These are phyloP conservation scores for Ceratocystiopsis minuta DNA, from an alignment of 2,329 filamentous ascomycete genomes.

Conservation along the genomic window DNA sequence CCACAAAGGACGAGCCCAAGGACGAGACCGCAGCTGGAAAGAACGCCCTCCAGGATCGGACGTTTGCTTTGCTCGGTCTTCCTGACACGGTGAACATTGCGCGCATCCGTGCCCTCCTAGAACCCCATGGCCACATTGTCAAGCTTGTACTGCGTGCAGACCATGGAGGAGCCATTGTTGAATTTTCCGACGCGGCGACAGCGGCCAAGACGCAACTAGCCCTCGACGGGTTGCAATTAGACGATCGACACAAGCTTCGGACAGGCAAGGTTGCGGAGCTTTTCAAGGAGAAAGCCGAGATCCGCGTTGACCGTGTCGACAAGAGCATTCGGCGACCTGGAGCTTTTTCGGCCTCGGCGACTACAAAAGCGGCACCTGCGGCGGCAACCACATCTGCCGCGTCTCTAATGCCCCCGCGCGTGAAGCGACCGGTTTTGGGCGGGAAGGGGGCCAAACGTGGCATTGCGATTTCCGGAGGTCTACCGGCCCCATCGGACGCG, in stretches of 20 bases:
- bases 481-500: constrained; percentile 10
- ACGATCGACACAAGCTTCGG: constrained; percentile 29
- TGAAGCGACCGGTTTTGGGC: constrained; percentile 26
- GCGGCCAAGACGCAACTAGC: constrained; percentile 54
- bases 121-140: constrained; percentile 46
- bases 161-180: constrained; percentile 71
- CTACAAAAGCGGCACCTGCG: constrained; percentile 12
- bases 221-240: constrained; percentile 37
- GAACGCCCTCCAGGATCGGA: constrained; percentile 19
- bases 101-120: constrained; percentile 55
- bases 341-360: constrained; percentile 11
- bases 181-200: constrained; percentile 52
- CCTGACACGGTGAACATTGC: constrained; percentile 87
- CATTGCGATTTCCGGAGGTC: constrained; percentile 11
- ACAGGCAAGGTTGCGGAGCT: constrained; percentile 37
- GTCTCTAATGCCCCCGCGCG: constrained; percentile 24
- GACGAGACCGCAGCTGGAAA: constrained; percentile 15
- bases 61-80: constrained; percentile 65
- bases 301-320: constrained; percentile 24
- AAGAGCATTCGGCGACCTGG: constrained; percentile 10
- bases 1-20: constrained; percentile 11
- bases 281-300: constrained; percentile 29
- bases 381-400: constrained; percentile 6
- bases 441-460: constrained; percentile 23
- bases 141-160: constrained; percentile 67